Evolutionary conservation across 2,329 filamentous ascomycete species (phyloP), one percentile per base, ranked within the genome.

Genomic region (Verticillium longisporum): DNA sequence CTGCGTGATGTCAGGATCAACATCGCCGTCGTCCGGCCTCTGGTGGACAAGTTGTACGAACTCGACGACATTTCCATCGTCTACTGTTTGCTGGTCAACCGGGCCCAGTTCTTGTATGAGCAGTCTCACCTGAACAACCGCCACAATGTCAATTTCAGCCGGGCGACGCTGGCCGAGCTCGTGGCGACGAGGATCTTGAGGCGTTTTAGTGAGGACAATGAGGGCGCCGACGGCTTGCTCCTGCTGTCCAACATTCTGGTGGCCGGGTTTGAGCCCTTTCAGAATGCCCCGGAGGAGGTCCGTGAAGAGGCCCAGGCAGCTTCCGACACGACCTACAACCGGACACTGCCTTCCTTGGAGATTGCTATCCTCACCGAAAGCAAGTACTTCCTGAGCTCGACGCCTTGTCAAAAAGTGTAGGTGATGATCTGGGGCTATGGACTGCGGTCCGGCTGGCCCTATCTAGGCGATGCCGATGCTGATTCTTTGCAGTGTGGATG

Each of bases 31-130:
- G 87, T 95, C 21, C 84, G 91, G 61, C 91, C 91, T 1, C 76
- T 95, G 32, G 90, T 95, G n/a, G 90, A 95, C 71, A 89, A 91
- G 71, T 82, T 94, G 9, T 95, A 92, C 71, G 87, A 90, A 68
- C 81, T 88, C 62, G 83, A 91, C 62, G 91, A 95, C 76, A 87
- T 93, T 45, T 94, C 90, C 1, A 87, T 93, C 60, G 89, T 95
- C 11, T 95, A 94, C 72, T 94, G 90, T 71, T 77, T 96, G 63
- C 82, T 96, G 26, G 90, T 95, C 66, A 95, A 96, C 69, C 84
- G 90, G 14, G 85, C 87, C 37, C 89, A 92, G 69, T 95, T 95
- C 68, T 78, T 93, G 31, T 83, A 88, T 60, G 90, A 95, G 72
- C 90, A 95, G 71, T 81, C 86, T 11, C 88, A 89, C 68, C 83